Evolutionary conservation across 345 rosid species (phyloP).

Genomic region (Chamaenerion angustifolium): DNA sequence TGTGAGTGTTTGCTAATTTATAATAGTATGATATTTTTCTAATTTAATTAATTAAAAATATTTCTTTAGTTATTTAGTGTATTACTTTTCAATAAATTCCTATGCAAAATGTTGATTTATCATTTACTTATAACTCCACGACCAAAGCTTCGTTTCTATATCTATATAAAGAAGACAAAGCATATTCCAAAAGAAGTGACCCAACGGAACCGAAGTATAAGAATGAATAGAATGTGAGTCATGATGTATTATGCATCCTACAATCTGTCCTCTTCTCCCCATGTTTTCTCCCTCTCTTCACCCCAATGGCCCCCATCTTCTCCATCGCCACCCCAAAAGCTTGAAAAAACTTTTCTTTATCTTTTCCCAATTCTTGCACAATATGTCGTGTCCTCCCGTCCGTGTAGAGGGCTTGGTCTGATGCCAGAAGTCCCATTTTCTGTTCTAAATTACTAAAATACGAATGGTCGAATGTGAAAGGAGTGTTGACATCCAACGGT

Average conservation of each 20-base stretch:
- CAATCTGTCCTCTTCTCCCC: slow-evolving; percentile 69
- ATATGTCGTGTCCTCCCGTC: slow-evolving; percentile 50
- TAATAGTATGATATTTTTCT: too few relatives aligned
- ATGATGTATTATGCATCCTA: slow-evolving; percentile 18
- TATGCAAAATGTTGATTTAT: too few relatives aligned
- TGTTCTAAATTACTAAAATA: slow-evolving; percentile 41
- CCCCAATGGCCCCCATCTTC: slow-evolving; percentile 67
- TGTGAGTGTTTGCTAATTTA: too few relatives aligned
- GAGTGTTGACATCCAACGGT: slow-evolving; percentile 66
- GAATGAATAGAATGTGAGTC: too few relatives aligned
- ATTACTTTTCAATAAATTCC: too few relatives aligned
- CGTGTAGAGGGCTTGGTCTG: slow-evolving; percentile 46
- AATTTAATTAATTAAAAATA: too few relatives aligned
- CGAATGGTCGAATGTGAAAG: slow-evolving; percentile 55
- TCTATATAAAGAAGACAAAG: too few relatives aligned
- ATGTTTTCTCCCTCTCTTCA: slow-evolving; percentile 52
- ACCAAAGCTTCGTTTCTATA: too few relatives aligned
- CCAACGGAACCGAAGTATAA: too few relatives aligned
- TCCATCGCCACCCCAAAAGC: slow-evolving; percentile 68
- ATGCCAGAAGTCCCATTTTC: slow-evolving; percentile 46
- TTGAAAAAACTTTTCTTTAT: slow-evolving; percentile 42
- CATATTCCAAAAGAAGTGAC: too few relatives aligned
- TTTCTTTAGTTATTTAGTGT: too few relatives aligned
- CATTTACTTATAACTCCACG: too few relatives aligned
- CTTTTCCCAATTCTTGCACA: slow-evolving; percentile 34